These are phyloP conservation scores for Paulinella micropora DNA, from an alignment of 78 protist species.

Conservation along the genomic window DNA sequence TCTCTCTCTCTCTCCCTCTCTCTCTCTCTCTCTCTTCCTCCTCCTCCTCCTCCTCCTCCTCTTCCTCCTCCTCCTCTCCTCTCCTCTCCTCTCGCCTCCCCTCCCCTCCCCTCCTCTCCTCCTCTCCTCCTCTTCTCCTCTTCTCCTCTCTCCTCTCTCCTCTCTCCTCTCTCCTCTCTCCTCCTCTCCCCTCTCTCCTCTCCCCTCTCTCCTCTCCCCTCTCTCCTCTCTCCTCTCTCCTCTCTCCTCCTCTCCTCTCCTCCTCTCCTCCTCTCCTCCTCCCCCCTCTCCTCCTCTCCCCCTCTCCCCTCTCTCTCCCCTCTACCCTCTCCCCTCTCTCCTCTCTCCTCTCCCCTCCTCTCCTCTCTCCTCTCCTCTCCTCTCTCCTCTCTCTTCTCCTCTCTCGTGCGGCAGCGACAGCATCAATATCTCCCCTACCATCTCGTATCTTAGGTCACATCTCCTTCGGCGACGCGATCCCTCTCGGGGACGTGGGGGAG, in stretches of 20 bases:
- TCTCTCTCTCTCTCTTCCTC: background rate
- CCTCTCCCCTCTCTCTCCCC: too few species aligned
- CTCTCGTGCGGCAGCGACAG: background rate
- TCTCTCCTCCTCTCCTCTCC: background rate
- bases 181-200: too few species aligned
- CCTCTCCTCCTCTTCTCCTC: too few species aligned
- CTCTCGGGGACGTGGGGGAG: too few species aligned
- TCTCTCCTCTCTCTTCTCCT: background rate
- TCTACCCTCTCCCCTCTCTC: too few species aligned
- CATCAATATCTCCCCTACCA: too few species aligned
- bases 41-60: background rate
- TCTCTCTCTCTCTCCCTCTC: background rate
- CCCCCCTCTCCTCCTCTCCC: background rate
- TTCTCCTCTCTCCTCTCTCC: too few species aligned
- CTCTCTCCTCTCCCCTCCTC: background rate
- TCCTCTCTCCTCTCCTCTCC: background rate
- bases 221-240: slow-evolving; percentile 4
- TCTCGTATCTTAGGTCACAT: too few species aligned
- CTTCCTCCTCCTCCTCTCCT: background rate
- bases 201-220: too few species aligned
- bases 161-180: too few species aligned
- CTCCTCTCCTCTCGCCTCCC: slow-evolving; percentile 3
- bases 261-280: background rate
- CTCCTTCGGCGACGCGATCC: too few species aligned
- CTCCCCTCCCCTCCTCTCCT: too few species aligned